These are phyloP conservation scores for Claviceps sp. DNA, from an alignment of 2,329 filamentous ascomycete genomes.

Conservation along the genomic window DNA sequence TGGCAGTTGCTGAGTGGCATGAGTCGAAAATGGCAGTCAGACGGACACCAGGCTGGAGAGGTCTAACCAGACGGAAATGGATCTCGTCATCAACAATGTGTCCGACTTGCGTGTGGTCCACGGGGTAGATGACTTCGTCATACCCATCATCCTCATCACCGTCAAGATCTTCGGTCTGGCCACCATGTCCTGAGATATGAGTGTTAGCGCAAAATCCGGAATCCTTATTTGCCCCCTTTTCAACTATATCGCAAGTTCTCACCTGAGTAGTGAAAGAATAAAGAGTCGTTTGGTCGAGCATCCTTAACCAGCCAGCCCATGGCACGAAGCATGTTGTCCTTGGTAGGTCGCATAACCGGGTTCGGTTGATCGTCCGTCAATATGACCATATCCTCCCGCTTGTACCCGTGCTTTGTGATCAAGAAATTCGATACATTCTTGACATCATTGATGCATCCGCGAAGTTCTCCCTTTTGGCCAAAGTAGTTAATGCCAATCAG, in stretches of 20 bases:
- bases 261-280: constrained; percentile 69
- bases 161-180: constrained; percentile 59
- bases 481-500: constrained; percentile 76
- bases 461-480: constrained; percentile 54
- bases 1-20: constrained; percentile 64
- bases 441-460: constrained; percentile 70
- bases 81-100: constrained; percentile 71
- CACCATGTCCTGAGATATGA: constrained; percentile 49
- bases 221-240: no score
- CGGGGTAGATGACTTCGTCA: constrained; percentile 68
- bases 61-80: constrained; percentile 62
- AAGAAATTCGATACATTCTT: constrained; percentile 63
- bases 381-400: constrained; percentile 67
- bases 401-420: constrained; percentile 54
- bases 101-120: constrained; percentile 55
- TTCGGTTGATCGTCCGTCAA: constrained; percentile 64
- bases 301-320: constrained; percentile 65
- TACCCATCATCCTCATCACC: constrained; percentile 67
- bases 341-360: constrained; percentile 59
- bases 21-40: constrained; percentile 72
- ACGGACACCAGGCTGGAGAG: constrained; percentile 72
- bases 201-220: background rate
- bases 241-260: background rate
- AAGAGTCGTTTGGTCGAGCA: constrained; percentile 58
- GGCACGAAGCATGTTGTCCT: constrained; percentile 58